Evolutionary conservation across 345 rosid genomes (phyloP).

Genomic region (Salix caprea): DNA sequence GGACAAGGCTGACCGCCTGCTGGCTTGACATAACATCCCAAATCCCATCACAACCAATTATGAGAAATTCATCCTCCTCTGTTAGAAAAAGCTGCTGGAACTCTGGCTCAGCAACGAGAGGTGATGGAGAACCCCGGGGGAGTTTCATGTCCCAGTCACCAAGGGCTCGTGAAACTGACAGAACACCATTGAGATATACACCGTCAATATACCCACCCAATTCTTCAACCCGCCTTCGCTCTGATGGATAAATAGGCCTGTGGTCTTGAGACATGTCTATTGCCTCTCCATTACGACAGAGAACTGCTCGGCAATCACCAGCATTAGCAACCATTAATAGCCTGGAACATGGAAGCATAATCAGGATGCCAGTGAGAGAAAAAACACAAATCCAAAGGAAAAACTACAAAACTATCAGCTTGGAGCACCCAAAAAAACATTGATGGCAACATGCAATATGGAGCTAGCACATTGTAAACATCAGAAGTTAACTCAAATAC

Average conservation of each 20-base stretch:
- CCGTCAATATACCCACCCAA: slow-evolving; percentile 57
- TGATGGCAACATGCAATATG: not conserved
- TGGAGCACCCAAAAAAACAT: not conserved
- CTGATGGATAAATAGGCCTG: slow-evolving; percentile 33
- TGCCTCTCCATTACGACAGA: slow-evolving; percentile 42
- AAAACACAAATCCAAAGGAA: not conserved
- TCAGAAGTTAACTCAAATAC: not conserved
- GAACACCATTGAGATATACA: slow-evolving; percentile 67
- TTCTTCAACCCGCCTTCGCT: slow-evolving; percentile 30
- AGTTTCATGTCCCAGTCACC: slow-evolving; percentile 94
- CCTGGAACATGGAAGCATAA: slow-evolving; percentile 28
- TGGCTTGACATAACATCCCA: slow-evolving; percentile 95
- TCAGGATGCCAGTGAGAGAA: not conserved
- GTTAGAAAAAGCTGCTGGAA: slow-evolving; percentile 47
- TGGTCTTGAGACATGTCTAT: slow-evolving; percentile 49
- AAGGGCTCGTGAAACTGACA: slow-evolving; percentile 77
- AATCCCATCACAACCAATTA: slow-evolving; percentile 85
- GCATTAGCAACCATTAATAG: slow-evolving; percentile 58
- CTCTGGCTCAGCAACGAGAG: slow-evolving; percentile 80
- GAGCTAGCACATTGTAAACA: not conserved
- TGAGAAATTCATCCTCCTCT: slow-evolving; percentile 84
- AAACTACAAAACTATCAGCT: not conserved
- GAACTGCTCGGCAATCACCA: slow-evolving; percentile 52
- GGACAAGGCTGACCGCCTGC: slow-evolving; percentile 65
- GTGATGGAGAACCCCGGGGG: slow-evolving; percentile 56